phyloP scores from a whole-genome alignment of 352 stramenopile species.

The Detonula confervacea region DNA sequence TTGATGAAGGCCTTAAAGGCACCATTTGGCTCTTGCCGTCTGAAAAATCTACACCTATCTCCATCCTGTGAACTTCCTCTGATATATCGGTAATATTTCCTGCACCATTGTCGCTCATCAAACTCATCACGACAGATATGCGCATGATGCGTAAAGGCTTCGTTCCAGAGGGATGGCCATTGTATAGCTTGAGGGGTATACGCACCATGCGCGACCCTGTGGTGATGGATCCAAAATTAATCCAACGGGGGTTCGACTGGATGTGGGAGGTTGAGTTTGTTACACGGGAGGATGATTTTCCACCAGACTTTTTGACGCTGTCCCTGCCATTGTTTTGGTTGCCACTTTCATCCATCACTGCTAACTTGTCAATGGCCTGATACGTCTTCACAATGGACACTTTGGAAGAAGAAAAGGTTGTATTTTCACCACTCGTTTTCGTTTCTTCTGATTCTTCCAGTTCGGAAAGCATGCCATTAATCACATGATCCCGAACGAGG shows the following conservation, averaged over 20 bases:
- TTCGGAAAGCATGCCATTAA: constrained; percentile 3
- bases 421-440: too few relatives aligned
- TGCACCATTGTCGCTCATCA: constrained; percentile 20
- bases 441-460: constrained; percentile 30
- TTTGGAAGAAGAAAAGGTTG: constrained; percentile 1
- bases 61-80: constrained; percentile 32
- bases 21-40: constrained; percentile 14
- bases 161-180: constrained; percentile 11
- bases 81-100: constrained; percentile 34
- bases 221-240: constrained; percentile 74
- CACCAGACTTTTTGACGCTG: too few relatives aligned
- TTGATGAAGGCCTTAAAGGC: too few relatives aligned
- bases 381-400: constrained; percentile 31
- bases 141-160: constrained; percentile 59
- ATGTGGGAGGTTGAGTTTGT: constrained; percentile 16
- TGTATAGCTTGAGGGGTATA: constrained; percentile 43
- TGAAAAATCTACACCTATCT: constrained; percentile 52
- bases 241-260: constrained; percentile 18
- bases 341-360: too few relatives aligned
- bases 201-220: constrained; percentile 37
- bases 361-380: too few relatives aligned
- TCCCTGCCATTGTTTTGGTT: too few relatives aligned
- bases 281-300: too few relatives aligned
- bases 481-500: constrained; percentile 31
- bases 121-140: constrained; percentile 51